phyloP scores from a whole-genome alignment of 2,329 filamentous ascomycete species.

The Atkinsonella texensis region DNA sequence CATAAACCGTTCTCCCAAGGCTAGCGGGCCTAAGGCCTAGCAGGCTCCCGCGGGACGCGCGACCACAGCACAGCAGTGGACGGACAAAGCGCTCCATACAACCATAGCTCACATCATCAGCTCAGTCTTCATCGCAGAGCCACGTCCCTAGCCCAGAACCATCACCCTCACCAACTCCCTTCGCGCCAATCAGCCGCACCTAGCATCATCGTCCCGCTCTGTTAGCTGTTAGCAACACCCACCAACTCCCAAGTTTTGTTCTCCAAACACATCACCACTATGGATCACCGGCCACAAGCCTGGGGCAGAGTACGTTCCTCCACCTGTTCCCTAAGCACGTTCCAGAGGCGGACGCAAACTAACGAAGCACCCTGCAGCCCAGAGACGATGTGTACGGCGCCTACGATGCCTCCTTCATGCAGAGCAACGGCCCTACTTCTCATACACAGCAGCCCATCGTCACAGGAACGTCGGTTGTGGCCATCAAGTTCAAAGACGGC shows the following conservation, averaged over 20 bases:
- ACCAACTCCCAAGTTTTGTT: neutral
- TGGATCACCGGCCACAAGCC: slow-evolving; percentile 63
- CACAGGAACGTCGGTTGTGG: slow-evolving; percentile 91
- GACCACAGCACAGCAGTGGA: slow-evolving; percentile 11
- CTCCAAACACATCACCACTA: slow-evolving; percentile 19
- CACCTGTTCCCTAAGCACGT: no score
- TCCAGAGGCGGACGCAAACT: slow-evolving; percentile 5
- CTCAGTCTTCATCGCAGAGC: slow-evolving; percentile 9
- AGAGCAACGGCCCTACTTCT: slow-evolving; percentile 57
- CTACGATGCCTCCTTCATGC: slow-evolving; percentile 81
- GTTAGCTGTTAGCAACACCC: neutral
- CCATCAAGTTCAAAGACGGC: slow-evolving; percentile 90
- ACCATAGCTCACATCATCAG: slow-evolving; percentile 8
- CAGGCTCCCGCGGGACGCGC: slow-evolving; percentile 27
- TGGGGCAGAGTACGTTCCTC: slow-evolving; percentile 54
- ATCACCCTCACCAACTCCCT: neutral
- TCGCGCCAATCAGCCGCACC: neutral
- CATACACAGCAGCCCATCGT: slow-evolving; percentile 90
- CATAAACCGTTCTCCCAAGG: neutral
- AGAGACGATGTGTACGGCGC: slow-evolving; percentile 93
- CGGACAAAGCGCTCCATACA: neutral
- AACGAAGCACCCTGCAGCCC: slow-evolving; percentile 45
- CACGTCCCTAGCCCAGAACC: neutral
- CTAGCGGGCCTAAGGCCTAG: slow-evolving; percentile 6
- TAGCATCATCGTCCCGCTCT: no score